Evolutionary conservation across 257 asterid genomes (phyloP).

Genomic region (Primulina huaijiensis): DNA sequence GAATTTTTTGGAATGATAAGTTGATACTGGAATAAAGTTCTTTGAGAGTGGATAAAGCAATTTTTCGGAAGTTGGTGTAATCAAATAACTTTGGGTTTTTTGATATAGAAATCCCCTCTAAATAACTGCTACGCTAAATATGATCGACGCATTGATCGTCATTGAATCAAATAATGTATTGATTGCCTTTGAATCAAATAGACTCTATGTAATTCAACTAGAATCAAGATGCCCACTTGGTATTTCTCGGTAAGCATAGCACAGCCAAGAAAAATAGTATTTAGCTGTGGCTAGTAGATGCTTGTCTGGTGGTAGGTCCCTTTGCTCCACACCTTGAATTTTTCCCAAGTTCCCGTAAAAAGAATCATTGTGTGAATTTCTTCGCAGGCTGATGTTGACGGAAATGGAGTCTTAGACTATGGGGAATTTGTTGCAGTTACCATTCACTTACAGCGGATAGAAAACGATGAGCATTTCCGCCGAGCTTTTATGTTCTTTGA

Average conservation of each 20-base stretch:
- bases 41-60: not conserved
- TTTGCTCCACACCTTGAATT: not conserved
- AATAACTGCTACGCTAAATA: too few relatives aligned
- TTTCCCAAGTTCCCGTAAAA: not conserved
- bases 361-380: not conserved
- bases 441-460: slow-evolving; percentile 51
- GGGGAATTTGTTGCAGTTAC: slow-evolving; percentile 61
- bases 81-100: not conserved
- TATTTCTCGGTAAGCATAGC: not conserved
- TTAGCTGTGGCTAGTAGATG: not conserved
- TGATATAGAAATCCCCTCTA: not conserved
- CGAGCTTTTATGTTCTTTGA: slow-evolving; percentile 51
- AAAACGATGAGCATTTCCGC: slow-evolving; percentile 52
- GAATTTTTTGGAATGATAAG: not conserved
- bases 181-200: not conserved
- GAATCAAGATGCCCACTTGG: not conserved
- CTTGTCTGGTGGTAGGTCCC: not conserved
- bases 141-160: not conserved
- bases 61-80: too few relatives aligned
- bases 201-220: not conserved
- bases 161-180: not conserved
- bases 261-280: not conserved
- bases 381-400: slow-evolving; percentile 55
- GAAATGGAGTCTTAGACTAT: slow-evolving; percentile 50
- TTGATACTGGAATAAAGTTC: not conserved